These are phyloP conservation scores for Ascochyta fabae DNA, from an alignment of 2,329 filamentous ascomycete genomes.

Conservation along the genomic window DNA sequence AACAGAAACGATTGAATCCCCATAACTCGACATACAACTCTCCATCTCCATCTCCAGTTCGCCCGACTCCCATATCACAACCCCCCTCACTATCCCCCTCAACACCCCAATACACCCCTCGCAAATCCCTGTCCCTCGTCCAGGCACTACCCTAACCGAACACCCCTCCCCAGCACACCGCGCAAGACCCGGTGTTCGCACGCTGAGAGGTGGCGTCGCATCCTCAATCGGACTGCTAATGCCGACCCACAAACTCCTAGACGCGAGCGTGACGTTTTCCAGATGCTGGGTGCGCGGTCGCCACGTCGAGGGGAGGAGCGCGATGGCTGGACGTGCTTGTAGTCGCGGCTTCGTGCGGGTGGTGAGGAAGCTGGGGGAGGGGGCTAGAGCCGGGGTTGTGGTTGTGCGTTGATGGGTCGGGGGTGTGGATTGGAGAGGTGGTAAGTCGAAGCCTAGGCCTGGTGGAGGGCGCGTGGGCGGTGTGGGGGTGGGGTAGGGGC, in stretches of 20 bases:
- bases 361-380: not conserved
- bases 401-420: not conserved
- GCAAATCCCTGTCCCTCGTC: slow-evolving; percentile 1
- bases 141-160: not conserved
- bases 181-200: slow-evolving; percentile 2
- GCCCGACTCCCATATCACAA: not conserved
- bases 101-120: not conserved
- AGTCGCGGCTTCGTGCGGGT: not conserved
- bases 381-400: not conserved
- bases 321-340: not conserved
- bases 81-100: not conserved
- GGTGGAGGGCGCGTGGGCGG: not conserved
- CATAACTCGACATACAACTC: no score
- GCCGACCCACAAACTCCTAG: not conserved
- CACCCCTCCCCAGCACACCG: not conserved
- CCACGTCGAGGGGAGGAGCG: not conserved
- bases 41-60: no score
- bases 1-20: no score
- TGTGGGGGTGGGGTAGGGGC: slow-evolving; percentile 8
- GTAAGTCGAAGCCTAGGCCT: not conserved
- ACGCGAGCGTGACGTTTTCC: not conserved
- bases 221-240: slow-evolving; percentile 4
- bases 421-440: not conserved
- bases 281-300: not conserved
- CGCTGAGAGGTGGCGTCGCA: not conserved